Conservation (phyloP, 1,284 basidiomycete species). For the Heterobasidion annosum region DNA sequence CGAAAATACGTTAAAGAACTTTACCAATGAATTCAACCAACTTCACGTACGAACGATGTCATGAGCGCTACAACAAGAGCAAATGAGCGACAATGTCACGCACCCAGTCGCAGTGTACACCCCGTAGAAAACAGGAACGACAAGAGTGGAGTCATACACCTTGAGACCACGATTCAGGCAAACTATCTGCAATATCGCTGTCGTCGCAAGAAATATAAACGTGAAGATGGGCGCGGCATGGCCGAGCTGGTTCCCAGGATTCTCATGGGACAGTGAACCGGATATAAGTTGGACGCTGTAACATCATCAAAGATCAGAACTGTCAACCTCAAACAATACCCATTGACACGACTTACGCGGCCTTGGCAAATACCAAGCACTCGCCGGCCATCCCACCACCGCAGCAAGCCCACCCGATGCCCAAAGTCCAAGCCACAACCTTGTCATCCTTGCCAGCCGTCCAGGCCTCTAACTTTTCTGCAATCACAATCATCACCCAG, state of each 20-base stretch:
- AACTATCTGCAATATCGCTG: conserved; percentile 84
- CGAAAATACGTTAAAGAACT: conserved; percentile 18
- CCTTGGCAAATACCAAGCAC: conserved; percentile 88
- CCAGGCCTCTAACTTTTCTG: conserved; percentile 64
- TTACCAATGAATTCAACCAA: conserved; percentile 59
- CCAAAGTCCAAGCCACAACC: conserved; percentile 79
- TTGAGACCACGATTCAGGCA: conserved; percentile 83
- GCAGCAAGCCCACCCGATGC: conserved; percentile 86
- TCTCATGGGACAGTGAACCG: conserved; percentile 65
- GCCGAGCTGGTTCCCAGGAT: conserved; percentile 79
- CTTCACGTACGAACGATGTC: conserved; percentile 17
- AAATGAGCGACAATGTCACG: conserved; percentile 13
- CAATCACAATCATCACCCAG: conserved; percentile 40
- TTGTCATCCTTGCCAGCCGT: conserved; percentile 74
- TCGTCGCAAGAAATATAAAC: conserved; percentile 68
- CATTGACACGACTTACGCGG: conserved; percentile 45
- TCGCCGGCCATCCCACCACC: conserved; percentile 86
- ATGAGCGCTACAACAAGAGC: background rate
- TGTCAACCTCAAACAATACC: background rate
- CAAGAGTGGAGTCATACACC: conserved; percentile 70
- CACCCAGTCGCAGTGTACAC: conserved; percentile 60
- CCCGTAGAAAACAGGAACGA: conserved; percentile 68
- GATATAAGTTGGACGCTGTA: conserved; percentile 69
- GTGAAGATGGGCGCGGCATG: conserved; percentile 79
- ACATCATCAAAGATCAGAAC: conserved; percentile 3